These are phyloP conservation scores for Russula brevipes DNA, from an alignment of 768 basidiomycete species.

Conservation along the genomic window DNA sequence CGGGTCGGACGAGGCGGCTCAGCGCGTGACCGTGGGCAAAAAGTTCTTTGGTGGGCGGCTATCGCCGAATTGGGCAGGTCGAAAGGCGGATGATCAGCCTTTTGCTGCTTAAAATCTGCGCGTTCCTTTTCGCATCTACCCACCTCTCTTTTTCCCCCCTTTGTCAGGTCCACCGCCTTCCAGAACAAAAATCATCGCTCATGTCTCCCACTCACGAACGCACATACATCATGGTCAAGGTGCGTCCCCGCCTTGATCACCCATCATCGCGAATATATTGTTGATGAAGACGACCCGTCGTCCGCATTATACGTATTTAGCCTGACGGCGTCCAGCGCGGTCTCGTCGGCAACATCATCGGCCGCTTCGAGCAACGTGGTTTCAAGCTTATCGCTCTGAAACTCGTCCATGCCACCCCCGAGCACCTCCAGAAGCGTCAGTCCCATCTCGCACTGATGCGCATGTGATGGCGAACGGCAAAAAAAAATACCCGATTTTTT, in stretches of 20 bases:
- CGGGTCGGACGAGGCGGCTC: neutral
- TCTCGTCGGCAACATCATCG: conserved; percentile 92
- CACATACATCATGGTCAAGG: conserved; percentile 99
- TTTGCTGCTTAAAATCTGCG: conserved; percentile 31
- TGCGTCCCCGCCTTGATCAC: conserved; percentile 28
- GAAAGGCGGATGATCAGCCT: conserved; percentile 19
- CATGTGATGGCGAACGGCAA: neutral
- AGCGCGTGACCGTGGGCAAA: neutral
- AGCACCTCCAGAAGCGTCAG: conserved; percentile 88
- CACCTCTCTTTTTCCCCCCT: conserved; percentile 30
- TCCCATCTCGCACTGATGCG: neutral
- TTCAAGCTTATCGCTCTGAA: conserved; percentile 97
- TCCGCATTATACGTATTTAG: conserved; percentile 36
- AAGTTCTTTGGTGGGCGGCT: neutral
- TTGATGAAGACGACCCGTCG: neutral
- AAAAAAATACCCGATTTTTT: neutral
- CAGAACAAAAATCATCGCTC: conserved; percentile 27
- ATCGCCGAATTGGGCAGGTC: conserved; percentile 21
- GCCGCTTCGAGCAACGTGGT: conserved; percentile 95
- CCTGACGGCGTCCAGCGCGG: conserved; percentile 98
- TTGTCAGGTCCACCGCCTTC: conserved; percentile 16
- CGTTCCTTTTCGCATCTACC: conserved; percentile 23
- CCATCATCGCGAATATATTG: neutral
- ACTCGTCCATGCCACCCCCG: conserved; percentile 70
- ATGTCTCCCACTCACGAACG: conserved; percentile 72